Conservation (phyloP, 768 basidiomycete genomes). For the Tylopilus sp. region DNA sequence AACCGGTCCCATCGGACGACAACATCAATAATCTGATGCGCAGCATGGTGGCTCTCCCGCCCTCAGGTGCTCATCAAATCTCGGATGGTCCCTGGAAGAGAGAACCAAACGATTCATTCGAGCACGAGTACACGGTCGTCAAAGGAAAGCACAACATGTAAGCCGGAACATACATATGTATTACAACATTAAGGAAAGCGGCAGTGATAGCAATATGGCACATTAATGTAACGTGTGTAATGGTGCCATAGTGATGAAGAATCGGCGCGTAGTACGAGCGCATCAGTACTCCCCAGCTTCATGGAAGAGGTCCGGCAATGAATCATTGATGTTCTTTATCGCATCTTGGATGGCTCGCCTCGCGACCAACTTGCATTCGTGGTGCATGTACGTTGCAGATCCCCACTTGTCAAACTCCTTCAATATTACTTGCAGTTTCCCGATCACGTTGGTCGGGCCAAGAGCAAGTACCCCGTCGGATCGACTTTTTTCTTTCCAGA, state of each 20-base stretch:
- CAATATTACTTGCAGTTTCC: slow-evolving; percentile 56
- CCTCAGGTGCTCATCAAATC: slow-evolving; percentile 11
- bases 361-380: slow-evolving; percentile 62
- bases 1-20: slow-evolving; percentile 33
- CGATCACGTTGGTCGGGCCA: slow-evolving; percentile 64
- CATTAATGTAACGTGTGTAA: background rate
- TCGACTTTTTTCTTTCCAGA: slow-evolving; percentile 75
- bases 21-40: slow-evolving; percentile 41
- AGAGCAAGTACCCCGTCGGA: slow-evolving; percentile 57
- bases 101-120: slow-evolving; percentile 17
- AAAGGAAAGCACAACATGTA: slow-evolving; percentile 25
- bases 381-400: slow-evolving; percentile 74
- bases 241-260: background rate
- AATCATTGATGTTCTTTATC: slow-evolving; percentile 55
- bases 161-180: background rate
- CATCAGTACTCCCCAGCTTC: slow-evolving; percentile 33
- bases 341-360: slow-evolving; percentile 53
- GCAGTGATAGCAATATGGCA: background rate
- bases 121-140: slow-evolving; percentile 23
- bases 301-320: slow-evolving; percentile 59
- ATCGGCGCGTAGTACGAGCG: too few species aligned
- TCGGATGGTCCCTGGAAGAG: slow-evolving; percentile 32
- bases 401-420: slow-evolving; percentile 73
- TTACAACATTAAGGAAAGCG: background rate
- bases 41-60: slow-evolving; percentile 35